A percentile compares a stretch with the other conserved stretches of the same genome.
phyloP scores from a whole-genome alignment of 2,329 filamentous ascomycete genomes.

The Xenosphaeropsis pyriputrescens region DNA sequence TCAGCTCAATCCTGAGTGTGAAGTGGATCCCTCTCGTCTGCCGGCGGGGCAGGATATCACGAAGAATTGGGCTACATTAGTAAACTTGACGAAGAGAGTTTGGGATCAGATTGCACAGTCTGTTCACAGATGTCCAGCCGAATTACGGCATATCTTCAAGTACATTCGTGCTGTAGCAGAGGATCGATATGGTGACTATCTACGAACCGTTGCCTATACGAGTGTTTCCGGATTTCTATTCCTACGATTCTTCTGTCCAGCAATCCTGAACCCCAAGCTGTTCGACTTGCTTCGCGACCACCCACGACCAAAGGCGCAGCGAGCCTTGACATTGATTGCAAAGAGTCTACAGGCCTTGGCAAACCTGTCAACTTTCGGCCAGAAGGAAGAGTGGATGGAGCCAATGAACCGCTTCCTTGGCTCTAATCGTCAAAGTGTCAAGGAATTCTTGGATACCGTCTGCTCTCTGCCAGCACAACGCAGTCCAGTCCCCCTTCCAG shows the following conservation, averaged over 20 bases:
- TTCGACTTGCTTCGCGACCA: conserved; percentile 78
- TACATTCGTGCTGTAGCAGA: conserved; percentile 88
- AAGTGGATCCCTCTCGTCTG: conserved; percentile 82
- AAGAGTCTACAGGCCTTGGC: conserved; percentile 85
- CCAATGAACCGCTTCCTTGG: conserved; percentile 86
- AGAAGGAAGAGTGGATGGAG: conserved; percentile 98
- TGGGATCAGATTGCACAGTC: conserved; percentile 74
- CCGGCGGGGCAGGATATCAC: conserved; percentile 53
- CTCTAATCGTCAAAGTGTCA: conserved; percentile 64
- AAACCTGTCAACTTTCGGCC: conserved; percentile 82
- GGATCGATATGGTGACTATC: conserved; percentile 84
- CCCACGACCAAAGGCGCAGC: conserved; percentile 66
- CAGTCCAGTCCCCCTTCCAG: conserved; percentile 49
- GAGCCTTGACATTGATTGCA: conserved; percentile 81
- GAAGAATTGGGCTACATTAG: conserved; percentile 69
- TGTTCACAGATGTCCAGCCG: conserved; percentile 60
- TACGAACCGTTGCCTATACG: conserved; percentile 80
- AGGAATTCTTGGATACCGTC: conserved; percentile 73
- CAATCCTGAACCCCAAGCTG: conserved; percentile 89
- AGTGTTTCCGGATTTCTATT: conserved; percentile 93
- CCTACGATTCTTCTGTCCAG: conserved; percentile 86
- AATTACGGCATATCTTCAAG: conserved; percentile 74
- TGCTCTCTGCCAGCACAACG: conserved; percentile 69
- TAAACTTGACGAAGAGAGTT: conserved; percentile 63
- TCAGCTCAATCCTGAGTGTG: conserved; percentile 78